Conservation (phyloP, 768 basidiomycete species). For the Boletus eberwhitei region DNA sequence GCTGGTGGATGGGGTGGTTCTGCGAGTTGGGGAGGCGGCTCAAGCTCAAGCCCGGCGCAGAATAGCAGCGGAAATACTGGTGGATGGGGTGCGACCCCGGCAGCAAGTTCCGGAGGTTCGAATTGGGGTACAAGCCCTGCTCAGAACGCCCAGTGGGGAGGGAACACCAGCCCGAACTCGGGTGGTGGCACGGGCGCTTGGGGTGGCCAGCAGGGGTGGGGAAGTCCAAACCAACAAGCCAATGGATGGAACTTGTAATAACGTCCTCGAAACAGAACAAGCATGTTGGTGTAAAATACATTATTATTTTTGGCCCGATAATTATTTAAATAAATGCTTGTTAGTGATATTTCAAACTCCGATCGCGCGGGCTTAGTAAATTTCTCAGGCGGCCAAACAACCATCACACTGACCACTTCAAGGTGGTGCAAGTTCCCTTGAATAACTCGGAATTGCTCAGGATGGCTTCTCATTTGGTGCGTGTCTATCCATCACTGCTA, state of each 20-base stretch:
- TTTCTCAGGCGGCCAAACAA: constrained; percentile 1
- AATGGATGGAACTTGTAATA: constrained; percentile 51
- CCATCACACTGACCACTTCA: not conserved
- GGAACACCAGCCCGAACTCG: constrained; percentile 31
- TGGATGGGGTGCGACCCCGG: constrained; percentile 25
- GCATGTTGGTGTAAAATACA: no score
- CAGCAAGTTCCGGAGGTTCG: constrained; percentile 25
- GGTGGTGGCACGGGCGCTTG: constrained; percentile 20
- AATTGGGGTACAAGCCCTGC: constrained; percentile 32
- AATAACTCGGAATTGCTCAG: not conserved
- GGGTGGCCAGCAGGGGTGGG: constrained; percentile 45
- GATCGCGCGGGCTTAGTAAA: constrained; percentile 20
- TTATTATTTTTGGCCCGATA: not conserved
- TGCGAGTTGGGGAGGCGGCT: constrained; percentile 22
- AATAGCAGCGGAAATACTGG: constrained; percentile 17
- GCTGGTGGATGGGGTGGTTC: constrained; percentile 30
- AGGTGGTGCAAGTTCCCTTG: not conserved
- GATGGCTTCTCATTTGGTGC: constrained; percentile 78
- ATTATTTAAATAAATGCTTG: no score
- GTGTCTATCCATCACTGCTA: not conserved
- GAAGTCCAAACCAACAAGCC: constrained; percentile 45
- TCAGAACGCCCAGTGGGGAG: constrained; percentile 36
- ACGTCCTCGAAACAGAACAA: not conserved
- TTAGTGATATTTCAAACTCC: constrained; percentile 15
- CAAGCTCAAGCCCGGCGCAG: constrained; percentile 29